phyloP scores from a whole-genome alignment of 1,139 yeast species.

The Yamadazyma dushanensis region DNA sequence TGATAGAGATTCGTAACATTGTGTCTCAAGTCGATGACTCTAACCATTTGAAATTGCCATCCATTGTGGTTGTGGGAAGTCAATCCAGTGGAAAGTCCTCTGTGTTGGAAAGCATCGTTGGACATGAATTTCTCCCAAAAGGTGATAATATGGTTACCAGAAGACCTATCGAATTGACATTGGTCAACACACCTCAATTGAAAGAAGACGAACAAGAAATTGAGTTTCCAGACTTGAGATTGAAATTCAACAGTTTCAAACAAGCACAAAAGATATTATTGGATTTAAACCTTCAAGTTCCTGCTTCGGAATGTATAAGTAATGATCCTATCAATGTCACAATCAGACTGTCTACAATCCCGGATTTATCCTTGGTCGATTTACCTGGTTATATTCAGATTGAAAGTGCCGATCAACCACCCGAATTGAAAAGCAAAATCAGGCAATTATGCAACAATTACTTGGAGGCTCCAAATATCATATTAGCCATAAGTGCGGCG shows the following conservation, averaged over 20 bases:
- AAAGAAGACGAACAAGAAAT: conserved; percentile 73
- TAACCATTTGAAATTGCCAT: conserved; percentile 80
- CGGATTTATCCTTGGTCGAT: conserved; percentile 92
- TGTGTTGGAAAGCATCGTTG: conserved; percentile 89
- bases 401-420: conserved; percentile 95
- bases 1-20: conserved; percentile 91
- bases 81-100: conserved; percentile 97
- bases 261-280: conserved; percentile 83
- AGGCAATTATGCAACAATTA: conserved; percentile 79
- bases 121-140: conserved; percentile 91
- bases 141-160: conserved; percentile 96
- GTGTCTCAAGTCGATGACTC: conserved; percentile 75
- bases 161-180: conserved; percentile 90
- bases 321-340: conserved; percentile 91
- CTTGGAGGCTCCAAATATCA: conserved; percentile 87
- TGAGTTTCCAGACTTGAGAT: conserved; percentile 87
- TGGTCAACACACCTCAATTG: conserved; percentile 79
- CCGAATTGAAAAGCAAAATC: conserved; percentile 75
- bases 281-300: conserved; percentile 91
- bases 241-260: conserved; percentile 80
- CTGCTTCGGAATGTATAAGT: conserved; percentile 79
- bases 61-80: conserved; percentile 95
- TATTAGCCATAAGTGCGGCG: conserved; percentile 94
- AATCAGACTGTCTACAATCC: conserved; percentile 87
- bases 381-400: conserved; percentile 97